Conservation (phyloP, 192 early-diverging fungal genomes). For the Rhizophagus prolifer region DNA sequence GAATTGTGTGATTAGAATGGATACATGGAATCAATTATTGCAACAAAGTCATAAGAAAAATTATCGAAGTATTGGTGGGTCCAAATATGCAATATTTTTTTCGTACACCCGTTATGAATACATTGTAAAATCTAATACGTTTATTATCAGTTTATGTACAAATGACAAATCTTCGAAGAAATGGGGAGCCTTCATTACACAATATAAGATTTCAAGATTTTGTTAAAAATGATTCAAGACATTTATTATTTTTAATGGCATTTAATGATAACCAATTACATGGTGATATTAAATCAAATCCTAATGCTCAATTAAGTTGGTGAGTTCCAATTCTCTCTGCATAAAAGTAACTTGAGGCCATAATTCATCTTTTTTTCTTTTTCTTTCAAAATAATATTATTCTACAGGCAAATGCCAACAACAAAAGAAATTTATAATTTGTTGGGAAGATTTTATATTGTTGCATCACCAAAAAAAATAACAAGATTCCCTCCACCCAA, state of each 20-base stretch:
- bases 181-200: conserved; percentile 26
- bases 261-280: conserved; percentile 71
- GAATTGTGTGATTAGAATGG: too few relatives aligned
- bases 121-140: too few relatives aligned
- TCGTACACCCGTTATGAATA: neutral
- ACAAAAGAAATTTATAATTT: conserved; percentile 67
- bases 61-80: conserved; percentile 18
- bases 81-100: neutral
- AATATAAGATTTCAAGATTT: conserved; percentile 59
- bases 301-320: conserved; percentile 66
- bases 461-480: conserved; percentile 65
- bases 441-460: conserved; percentile 69
- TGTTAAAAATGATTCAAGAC: conserved; percentile 58
- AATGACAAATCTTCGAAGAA: conserved; percentile 29
- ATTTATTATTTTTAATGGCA: conserved; percentile 62
- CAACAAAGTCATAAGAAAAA: conserved; percentile 31
- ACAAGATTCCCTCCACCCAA: conserved; percentile 62
- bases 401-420: conserved; percentile 65
- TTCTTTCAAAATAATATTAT: neutral
- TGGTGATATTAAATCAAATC: conserved; percentile 65
- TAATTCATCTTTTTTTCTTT: neutral
- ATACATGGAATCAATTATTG: conserved; percentile 15
- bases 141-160: conserved; percentile 18
- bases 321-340: conserved; percentile 29
- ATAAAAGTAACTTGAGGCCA: neutral